Evolutionary conservation across 2,329 filamentous ascomycete genomes (phyloP), one percentile per base, ranked within the genome.

Genomic region (Penicillium sp.): DNA sequence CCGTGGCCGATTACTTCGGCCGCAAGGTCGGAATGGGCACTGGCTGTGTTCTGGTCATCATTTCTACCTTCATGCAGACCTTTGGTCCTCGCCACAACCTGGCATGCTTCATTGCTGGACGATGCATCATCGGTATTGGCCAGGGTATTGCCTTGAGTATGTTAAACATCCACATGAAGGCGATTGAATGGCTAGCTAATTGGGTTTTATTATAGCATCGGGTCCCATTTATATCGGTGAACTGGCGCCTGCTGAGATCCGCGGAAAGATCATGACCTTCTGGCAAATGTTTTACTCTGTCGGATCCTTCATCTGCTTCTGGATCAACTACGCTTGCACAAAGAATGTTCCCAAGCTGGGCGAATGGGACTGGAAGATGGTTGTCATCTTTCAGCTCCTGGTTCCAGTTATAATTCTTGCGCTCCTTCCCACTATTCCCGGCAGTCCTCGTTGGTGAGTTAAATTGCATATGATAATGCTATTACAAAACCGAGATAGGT

Each of bases 141-240:
- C 86, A 89, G 69, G 86, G 86, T 57, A 79, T 88, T 66, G 85
- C 86, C 46, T 65, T 88, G 58, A 87, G 75, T 79, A 72, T 62
- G 74, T 68, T 27, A 4, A 32, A n/a, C 32, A 12, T 10, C 9
- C 8, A 44, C 12, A 23, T 17, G 24, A 3, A 8, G 18, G 10
- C 23, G 10, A 20, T 17, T 33, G 4, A 39, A 33, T 30, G 49
- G 21, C 8, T 34, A n/a, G 15, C 49, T 59, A 37, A 61, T 51
- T 4, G 17, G 39, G 3, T 20, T 17, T 26, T 3, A 26, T 43
- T 30, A 51, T 40, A 84, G 83, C 85, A 26, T 79, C 86, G 46
- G 86, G 85, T 2, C 84, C 85, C 8, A 85, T 88, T 46, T 89
- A 89, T 69, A 89, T 89, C 54, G 84, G 85, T 54, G 86, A 89